Percentiles rank a stretch among this genome's conserved stretches.
phyloP scores from a whole-genome alignment of 1,284 basidiomycete genomes.

The Puccinia polysora region DNA sequence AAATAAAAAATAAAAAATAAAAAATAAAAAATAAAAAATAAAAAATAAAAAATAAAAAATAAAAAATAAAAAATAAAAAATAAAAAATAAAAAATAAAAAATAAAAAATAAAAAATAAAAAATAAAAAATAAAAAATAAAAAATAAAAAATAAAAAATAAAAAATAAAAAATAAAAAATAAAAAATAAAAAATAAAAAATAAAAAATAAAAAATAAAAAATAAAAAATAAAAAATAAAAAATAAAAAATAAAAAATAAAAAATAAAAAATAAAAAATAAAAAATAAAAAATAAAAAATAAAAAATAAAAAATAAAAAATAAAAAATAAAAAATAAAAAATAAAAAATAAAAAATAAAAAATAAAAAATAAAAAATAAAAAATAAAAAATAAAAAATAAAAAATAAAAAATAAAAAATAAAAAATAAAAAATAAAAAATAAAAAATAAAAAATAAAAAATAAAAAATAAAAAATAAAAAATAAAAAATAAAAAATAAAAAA shows the following conservation, averaged over 20 bases:
- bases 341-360: no score
- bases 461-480: not conserved
- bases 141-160: not conserved
- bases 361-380: not conserved
- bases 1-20: not conserved
- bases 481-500: not conserved
- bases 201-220: not conserved
- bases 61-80: not conserved
- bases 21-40: not conserved
- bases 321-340: not conserved
- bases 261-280: not conserved
- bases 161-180: not conserved
- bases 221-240: not conserved
- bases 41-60: no score
- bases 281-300: not conserved
- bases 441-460: not conserved
- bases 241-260: not conserved
- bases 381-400: not conserved
- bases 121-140: not conserved
- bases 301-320: not conserved
- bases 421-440: no score
- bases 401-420: not conserved
- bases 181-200: not conserved
- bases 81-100: not conserved
- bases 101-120: not conserved